Conservation (phyloP, 352 stramenopile species). For the Phytophthora multivora region DNA sequence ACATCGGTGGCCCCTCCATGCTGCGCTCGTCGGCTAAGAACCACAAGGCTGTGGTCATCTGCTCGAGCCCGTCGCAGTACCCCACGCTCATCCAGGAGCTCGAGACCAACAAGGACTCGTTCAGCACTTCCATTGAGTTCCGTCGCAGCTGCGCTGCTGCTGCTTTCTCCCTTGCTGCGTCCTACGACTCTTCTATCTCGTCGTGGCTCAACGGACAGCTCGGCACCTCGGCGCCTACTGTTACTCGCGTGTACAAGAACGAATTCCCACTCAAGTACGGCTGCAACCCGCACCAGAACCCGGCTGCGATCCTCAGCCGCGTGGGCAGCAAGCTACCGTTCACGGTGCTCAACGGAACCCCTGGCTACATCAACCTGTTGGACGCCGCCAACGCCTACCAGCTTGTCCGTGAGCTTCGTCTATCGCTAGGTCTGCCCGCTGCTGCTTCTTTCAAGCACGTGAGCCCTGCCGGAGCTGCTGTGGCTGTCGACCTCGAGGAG, state of each 20-base stretch:
- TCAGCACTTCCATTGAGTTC: constrained; percentile 92
- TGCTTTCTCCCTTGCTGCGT: constrained; percentile 81
- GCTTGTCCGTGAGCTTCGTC: constrained; percentile 96
- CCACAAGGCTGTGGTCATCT: constrained; percentile 98
- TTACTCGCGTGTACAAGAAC: constrained; percentile 96
- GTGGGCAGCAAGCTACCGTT: constrained; percentile 83
- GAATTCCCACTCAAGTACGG: constrained; percentile 95
- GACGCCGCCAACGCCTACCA: constrained; percentile 99
- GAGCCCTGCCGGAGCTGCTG: constrained; percentile 95
- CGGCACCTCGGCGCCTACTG: constrained; percentile 60
- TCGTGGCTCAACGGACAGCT: constrained; percentile 96
- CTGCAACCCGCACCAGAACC: constrained; percentile 99
- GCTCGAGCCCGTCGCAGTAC: constrained; percentile 97
- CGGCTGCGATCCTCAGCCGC: constrained; percentile 83
- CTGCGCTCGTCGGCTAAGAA: constrained; percentile 99
- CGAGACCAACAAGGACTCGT: constrained; percentile 86
- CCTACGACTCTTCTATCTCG: constrained; percentile 98
- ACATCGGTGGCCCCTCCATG: constrained; percentile 99
- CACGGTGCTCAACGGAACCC: constrained; percentile 91
- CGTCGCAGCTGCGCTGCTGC: constrained; percentile 81
- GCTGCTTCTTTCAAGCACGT: constrained; percentile 99
- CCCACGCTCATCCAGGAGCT: constrained; percentile 91
- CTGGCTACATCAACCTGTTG: constrained; percentile 99
- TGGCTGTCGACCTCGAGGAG: constrained; percentile 96
- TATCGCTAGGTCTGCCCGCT: constrained; percentile 93